Conservation (phyloP, 139 green algal species). For the Tetraselmis chui region DNA sequence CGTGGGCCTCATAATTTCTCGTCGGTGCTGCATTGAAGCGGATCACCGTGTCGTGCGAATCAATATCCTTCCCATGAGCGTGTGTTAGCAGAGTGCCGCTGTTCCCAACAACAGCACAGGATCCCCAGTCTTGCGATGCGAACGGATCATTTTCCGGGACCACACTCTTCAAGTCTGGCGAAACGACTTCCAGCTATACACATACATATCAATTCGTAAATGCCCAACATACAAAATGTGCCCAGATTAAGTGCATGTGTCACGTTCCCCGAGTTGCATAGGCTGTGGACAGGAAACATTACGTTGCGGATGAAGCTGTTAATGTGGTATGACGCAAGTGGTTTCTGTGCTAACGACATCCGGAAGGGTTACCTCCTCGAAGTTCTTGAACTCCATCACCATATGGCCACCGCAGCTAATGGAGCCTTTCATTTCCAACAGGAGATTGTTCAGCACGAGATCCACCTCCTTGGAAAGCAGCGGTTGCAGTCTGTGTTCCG, state of each 20-base stretch:
- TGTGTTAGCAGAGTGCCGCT: conserved; percentile 14
- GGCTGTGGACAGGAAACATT: too few relatives aligned
- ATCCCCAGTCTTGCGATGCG: background rate
- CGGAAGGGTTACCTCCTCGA: conserved; percentile 3
- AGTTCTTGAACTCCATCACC: conserved; percentile 17
- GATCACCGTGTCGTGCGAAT: conserved; percentile 18
- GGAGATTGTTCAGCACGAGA: conserved; percentile 14
- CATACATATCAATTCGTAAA: background rate
- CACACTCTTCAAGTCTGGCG: conserved; percentile 3
- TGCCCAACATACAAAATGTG: too few relatives aligned
- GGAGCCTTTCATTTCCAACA: conserved; percentile 15
- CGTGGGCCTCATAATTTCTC: conserved; percentile 5
- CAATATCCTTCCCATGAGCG: conserved; percentile 15
- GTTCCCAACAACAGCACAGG: conserved; percentile 21
- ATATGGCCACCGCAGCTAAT: conserved; percentile 16
- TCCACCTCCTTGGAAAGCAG: conserved; percentile 5
- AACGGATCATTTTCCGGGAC: conserved; percentile 15
- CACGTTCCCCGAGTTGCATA: too few relatives aligned
- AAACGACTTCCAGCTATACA: background rate
- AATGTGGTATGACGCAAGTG: too few relatives aligned
- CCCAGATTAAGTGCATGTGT: too few relatives aligned
- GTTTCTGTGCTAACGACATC: background rate
- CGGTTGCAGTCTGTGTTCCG: background rate
- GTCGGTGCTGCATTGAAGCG: conserved; percentile 25
- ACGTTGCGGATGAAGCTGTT: too few relatives aligned